A percentile compares a stretch with the other conserved stretches of the same genome.
Conservation (phyloP, 345 rosid species). For the Hibiscus tridactylites region DNA sequence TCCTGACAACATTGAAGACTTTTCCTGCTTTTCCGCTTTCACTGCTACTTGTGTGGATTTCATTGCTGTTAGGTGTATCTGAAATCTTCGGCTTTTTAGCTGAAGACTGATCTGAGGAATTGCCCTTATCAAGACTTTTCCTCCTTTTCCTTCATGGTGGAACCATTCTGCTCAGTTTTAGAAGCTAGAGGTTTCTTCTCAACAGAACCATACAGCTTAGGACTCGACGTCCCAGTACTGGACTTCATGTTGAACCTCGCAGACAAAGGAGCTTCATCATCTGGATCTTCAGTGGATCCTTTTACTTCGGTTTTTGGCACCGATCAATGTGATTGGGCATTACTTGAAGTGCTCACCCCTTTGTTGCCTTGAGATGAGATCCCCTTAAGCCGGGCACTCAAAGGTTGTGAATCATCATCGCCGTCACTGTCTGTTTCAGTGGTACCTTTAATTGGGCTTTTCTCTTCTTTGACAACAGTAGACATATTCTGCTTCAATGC, state of each 20-base stretch:
- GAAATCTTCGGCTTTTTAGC: conserved; percentile 60
- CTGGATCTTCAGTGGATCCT: conserved; percentile 42
- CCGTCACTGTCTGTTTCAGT: conserved; percentile 14
- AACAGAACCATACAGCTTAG: conserved; percentile 27
- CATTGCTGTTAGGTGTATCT: conserved; percentile 28
- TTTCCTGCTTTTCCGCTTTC: conserved; percentile 18
- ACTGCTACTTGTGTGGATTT: conserved; percentile 47
- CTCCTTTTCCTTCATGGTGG: conserved; percentile 31
- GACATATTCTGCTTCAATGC: conserved; percentile 25
- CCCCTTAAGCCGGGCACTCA: conserved; percentile 52
- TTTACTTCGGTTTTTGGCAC: conserved; percentile 11
- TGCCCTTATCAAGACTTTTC: conserved; percentile 42
- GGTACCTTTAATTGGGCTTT: conserved; percentile 22
- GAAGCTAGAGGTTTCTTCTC: conserved; percentile 46
- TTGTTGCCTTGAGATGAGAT: conserved; percentile 31
- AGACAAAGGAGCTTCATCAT: conserved; percentile 67
- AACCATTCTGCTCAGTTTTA: conserved; percentile 63
- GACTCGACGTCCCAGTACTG: conserved; percentile 36
- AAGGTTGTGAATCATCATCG: conserved; percentile 60
- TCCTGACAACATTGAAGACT: conserved; percentile 14
- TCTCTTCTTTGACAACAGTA: conserved; percentile 34
- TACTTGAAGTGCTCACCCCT: conserved; percentile 21
- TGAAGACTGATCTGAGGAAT: conserved; percentile 35
- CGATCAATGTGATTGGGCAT: conserved; percentile 10
- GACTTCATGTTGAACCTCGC: conserved; percentile 33